Evolutionary conservation across 2,329 filamentous ascomycete genomes (phyloP).

Genomic region (Epichloe uncinata): DNA sequence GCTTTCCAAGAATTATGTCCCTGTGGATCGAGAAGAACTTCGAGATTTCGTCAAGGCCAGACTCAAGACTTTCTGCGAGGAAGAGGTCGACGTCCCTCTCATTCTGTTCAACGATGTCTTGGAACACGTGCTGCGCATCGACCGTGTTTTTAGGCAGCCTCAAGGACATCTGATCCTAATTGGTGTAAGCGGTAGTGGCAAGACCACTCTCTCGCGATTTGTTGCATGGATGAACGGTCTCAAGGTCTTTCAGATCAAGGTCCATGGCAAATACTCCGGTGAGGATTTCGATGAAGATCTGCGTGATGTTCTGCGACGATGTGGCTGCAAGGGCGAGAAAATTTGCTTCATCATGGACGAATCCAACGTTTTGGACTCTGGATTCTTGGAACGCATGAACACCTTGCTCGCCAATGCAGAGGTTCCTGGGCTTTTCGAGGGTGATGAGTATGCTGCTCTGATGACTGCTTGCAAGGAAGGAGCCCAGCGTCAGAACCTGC

Average conservation of each 20-base stretch:
- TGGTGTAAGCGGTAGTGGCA: conserved; percentile 95
- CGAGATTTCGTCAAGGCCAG: conserved; percentile 96
- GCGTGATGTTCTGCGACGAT: conserved; percentile 80
- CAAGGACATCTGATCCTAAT: conserved; percentile 98
- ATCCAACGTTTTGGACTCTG: conserved; percentile 94
- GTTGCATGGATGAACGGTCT: conserved; percentile 99
- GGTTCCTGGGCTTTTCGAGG: conserved; percentile 94
- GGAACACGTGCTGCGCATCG: conserved; percentile 94
- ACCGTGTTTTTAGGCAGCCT: conserved; percentile 95
- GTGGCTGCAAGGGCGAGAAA: conserved; percentile 96
- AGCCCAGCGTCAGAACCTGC: conserved; percentile 84
- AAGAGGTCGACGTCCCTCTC: conserved; percentile 95
- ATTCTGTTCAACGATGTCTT: conserved; percentile 99
- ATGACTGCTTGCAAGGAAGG: conserved; percentile 99
- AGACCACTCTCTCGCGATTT: conserved; percentile 94
- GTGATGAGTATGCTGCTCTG: conserved; percentile 94
- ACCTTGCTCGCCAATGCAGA: conserved; percentile 98
- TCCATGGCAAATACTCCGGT: conserved; percentile 93
- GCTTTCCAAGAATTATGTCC: conserved; percentile 97
- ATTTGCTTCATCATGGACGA: conserved; percentile 99
- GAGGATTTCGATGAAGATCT: conserved; percentile 99
- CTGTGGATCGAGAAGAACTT: conserved; percentile 87
- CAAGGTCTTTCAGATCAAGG: conserved; percentile 99
- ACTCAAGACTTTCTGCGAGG: conserved; percentile 96
- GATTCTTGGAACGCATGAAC: conserved; percentile 98